Base-by-base conservation (phyloP, 129 eudicot species). In the Heracleum sosnowskyi region DNA sequence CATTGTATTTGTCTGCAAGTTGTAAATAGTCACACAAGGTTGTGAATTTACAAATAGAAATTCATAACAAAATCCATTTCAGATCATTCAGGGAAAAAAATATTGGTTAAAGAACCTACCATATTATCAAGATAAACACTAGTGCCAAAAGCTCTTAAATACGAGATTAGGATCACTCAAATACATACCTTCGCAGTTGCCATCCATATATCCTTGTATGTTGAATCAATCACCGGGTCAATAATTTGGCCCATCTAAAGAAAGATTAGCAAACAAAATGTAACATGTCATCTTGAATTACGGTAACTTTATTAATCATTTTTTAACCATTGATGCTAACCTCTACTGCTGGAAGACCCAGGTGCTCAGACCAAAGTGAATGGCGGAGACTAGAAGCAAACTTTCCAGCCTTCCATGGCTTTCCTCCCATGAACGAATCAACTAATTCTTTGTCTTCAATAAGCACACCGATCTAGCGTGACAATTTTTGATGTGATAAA, bases 121-220 rank as follows among this genome's bases (percentile, higher is more conserved):
- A 9, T 37, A 8, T 69, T 69, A 18, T 1, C 31, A 37, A 34
- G 11, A 36, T 69, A 16, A 35, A 72, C 20, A 41, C 11, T 3
- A 72, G 9, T 11, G 24, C 44, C 44, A 72, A n/a, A 72, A 29
- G 36, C 60, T 31, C 68, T 26, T 51, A 4, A 55, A 74, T 12
- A 57, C 9, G 31, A 29, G 36, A 72, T 47, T 31, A 24, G 39
- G n/a, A 55, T 42, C 44, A 7, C 31, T 81, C 51, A 44, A 37
- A 33, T 24, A 37, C 85, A 81, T 73, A 92, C 99, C 99, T 86
- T 87, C 57, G 99, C 99, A 77, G 96, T 88, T 72, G 91, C 96
- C 96, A 92, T 95, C 99, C 99, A 95, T 81, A 87, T 85, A 82
- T 92, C 97, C 83, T 95, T 95, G 83, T 95, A 95, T 66, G 99